A percentile compares a stretch with the other conserved stretches of the same genome.
These are phyloP conservation scores for Verticillium albo-atrum DNA, from an alignment of 2,329 filamentous ascomycete genomes.

Conservation along the genomic window DNA sequence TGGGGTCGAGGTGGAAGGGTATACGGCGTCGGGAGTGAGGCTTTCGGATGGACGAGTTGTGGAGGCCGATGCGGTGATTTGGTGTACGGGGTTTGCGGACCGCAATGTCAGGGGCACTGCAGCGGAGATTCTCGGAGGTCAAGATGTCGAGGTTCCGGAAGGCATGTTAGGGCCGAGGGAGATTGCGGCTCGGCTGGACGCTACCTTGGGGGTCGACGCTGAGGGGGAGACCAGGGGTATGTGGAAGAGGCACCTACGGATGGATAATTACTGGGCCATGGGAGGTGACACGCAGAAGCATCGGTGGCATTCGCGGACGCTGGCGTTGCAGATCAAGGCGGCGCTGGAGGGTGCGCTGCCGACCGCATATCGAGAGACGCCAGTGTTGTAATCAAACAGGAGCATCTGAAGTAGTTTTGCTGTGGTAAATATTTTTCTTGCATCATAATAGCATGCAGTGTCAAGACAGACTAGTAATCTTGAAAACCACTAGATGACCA, in stretches of 20 bases:
- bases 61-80: conserved; percentile 26
- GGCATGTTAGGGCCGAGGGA: conserved; percentile 7
- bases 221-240: conserved; percentile 37
- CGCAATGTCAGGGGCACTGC: neutral
- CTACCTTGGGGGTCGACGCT: conserved; percentile 33
- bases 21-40: conserved; percentile 18
- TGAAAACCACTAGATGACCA: too few species aligned
- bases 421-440: too few species aligned
- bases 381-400: neutral
- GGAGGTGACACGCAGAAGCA: conserved; percentile 27
- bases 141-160: neutral
- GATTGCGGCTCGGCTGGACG: conserved; percentile 26
- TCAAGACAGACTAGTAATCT: too few species aligned
- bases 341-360: conserved; percentile 27
- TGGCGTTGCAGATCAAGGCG: conserved; percentile 30
- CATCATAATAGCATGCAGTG: too few species aligned
- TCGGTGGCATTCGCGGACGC: conserved; percentile 24
- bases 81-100: conserved; percentile 28
- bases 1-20: conserved; percentile 19
- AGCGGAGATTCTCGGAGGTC: neutral
- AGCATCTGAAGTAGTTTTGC: too few species aligned
- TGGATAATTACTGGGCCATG: conserved; percentile 30
- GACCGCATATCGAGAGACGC: neutral
- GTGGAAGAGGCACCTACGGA: conserved; percentile 27
- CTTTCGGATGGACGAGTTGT: conserved; percentile 23